Conservation (phyloP, 345 rosid genomes). For the Barbarea vulgaris region DNA sequence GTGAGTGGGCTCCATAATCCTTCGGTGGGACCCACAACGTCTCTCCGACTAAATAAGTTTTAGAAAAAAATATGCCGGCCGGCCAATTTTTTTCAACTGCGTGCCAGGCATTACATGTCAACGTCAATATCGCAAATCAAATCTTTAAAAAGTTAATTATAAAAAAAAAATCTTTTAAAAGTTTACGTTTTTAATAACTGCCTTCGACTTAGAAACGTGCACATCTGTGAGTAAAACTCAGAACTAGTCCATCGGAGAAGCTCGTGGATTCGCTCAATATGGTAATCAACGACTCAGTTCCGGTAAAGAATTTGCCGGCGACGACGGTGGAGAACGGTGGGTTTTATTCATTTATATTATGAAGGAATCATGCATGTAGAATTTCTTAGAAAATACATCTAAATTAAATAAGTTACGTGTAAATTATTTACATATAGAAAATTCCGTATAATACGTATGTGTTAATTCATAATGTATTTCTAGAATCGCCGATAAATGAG, state of each 20-base stretch:
- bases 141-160: too few relatives aligned
- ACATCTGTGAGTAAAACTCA: neutral
- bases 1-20: neutral
- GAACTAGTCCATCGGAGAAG: neutral
- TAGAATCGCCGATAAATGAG: constrained; percentile 34
- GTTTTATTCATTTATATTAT: too few relatives aligned
- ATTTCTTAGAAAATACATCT: too few relatives aligned
- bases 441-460: neutral
- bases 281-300: neutral
- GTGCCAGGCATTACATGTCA: neutral
- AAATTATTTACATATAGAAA: neutral
- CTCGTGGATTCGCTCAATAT: neutral
- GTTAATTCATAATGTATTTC: neutral
- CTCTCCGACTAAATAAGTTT: neutral
- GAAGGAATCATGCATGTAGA: too few relatives aligned
- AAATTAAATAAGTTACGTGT: too few relatives aligned
- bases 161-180: neutral
- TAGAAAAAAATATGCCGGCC: too few relatives aligned
- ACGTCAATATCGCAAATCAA: neutral
- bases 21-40: neutral
- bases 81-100: neutral
- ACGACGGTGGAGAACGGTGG: constrained; percentile 22
- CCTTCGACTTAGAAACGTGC: neutral
- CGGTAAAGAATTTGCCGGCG: constrained; percentile 7
- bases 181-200: neutral